Evolutionary conservation across 2,329 filamentous ascomycete genomes (phyloP), one percentile per base, ranked within the genome.

Genomic region (Fusarium tupiense): DNA sequence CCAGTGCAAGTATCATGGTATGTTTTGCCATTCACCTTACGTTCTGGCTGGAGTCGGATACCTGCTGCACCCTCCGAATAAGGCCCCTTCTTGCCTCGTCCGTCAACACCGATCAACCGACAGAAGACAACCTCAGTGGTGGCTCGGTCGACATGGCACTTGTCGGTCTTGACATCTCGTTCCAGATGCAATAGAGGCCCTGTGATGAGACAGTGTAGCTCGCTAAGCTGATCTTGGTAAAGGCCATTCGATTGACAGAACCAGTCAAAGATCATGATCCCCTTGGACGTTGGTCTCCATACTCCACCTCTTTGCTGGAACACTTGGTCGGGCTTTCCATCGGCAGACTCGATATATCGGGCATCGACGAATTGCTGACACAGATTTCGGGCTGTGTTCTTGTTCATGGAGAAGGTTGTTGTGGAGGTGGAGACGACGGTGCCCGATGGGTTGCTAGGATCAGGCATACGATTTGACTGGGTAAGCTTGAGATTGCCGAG

Each of bases 401-500:
- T 96, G 59, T 96, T 96, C 96, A 99, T 99, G 69, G 96, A 98
- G 82, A 98, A 99, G 6, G 96, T 98, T 1, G 96, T 98, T 0
- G 96, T 98, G 0, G 96, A 98, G 1, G 96, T 99, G 0, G 96
- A 98, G 3, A 96, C 98, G 46, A 99, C 96, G 77, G 98, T 98
- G 75, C 96, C 90, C 24, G 94, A 94, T 2, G 95, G 93, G 79
- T 98, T 96, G 83, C 98, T 98, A 38, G 96, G 96, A 80, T 98
- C 96, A 3, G 96, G 96, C 95, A 98, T 98, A 72, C 96, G 94
- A 83, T 98, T 98, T 44, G 96, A 98, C 82, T 99, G 96, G 8
- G 95, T 98, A 83, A 99, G 98, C 79, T 98, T 98, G 76, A 99
- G 90, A 13, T 95, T 98, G 43, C 96, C 96, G 41, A 98, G 88